Percentiles rank a stretch among this genome's conserved stretches.
phyloP scores from a whole-genome alignment of 805 yeast species.

The Lipomyces spencermartinsiae region DNA sequence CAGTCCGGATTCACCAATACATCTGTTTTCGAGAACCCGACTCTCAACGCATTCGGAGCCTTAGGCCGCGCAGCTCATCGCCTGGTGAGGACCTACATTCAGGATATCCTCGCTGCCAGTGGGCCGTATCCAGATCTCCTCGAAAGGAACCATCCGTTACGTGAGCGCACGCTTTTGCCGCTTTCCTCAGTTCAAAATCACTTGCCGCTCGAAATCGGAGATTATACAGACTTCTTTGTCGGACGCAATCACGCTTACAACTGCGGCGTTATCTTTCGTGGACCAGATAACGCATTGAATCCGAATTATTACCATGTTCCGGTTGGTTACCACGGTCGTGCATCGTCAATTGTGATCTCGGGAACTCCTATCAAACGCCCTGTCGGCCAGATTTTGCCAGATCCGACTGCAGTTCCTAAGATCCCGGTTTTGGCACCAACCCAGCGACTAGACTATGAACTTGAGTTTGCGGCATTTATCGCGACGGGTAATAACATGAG shows the following conservation, averaged over 20 bases:
- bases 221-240: constrained; percentile 42
- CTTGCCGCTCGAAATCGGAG: constrained; percentile 41
- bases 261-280: constrained; percentile 40
- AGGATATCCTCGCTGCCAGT: constrained; percentile 25
- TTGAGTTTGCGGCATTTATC: constrained; percentile 41
- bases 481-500: constrained; percentile 38
- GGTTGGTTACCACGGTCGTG: constrained; percentile 43
- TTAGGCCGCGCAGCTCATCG: constrained; percentile 34
- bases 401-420: constrained; percentile 20
- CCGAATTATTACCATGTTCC: constrained; percentile 42
- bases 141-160: constrained; percentile 28
- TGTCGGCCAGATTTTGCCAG: constrained; percentile 37
- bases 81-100: constrained; percentile 30
- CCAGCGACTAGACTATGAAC: constrained; percentile 39
- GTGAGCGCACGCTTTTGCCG: constrained; percentile 18
- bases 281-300: constrained; percentile 39
- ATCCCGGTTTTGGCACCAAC: constrained; percentile 11
- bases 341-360: constrained; percentile 41
- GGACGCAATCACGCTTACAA: constrained; percentile 41
- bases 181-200: constrained; percentile 11
- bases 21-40: constrained; percentile 25
- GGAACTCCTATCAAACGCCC: constrained; percentile 41
- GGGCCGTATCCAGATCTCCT: constrained; percentile 35
- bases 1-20: constrained; percentile 15
- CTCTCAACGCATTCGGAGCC: constrained; percentile 38